Evolutionary conservation across 257 asterid species (phyloP).

Genomic region (Przewalskia tangutica): DNA sequence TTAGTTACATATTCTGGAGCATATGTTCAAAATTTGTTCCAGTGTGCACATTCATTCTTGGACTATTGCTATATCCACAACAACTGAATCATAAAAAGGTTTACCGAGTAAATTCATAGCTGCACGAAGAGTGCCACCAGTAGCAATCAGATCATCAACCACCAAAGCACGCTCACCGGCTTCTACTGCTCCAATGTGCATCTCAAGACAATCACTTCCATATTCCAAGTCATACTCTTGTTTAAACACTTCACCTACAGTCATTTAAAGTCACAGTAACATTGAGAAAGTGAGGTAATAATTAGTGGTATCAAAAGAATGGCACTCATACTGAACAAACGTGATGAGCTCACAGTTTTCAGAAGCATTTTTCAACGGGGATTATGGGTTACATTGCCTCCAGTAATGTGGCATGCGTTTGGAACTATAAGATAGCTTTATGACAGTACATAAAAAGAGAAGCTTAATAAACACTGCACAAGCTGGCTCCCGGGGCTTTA

Average conservation of each 20-base stretch:
- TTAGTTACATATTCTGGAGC: not conserved
- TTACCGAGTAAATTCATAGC: slow-evolving; percentile 73
- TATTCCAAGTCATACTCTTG: slow-evolving; percentile 82
- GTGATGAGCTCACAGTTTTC: not conserved
- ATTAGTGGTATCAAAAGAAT: not conserved
- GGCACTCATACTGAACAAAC: not conserved
- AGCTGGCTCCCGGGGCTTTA: not conserved
- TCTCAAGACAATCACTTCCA: slow-evolving; percentile 85
- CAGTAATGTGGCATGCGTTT: not conserved
- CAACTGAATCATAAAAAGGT: not conserved
- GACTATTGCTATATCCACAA: not conserved
- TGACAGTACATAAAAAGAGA: not conserved
- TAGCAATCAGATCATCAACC: slow-evolving; percentile 79
- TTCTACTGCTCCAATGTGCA: slow-evolving; percentile 72
- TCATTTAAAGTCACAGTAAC: not conserved
- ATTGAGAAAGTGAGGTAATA: not conserved
- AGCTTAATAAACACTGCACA: not conserved
- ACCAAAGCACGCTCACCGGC: slow-evolving; percentile 63
- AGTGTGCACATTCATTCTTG: not conserved
- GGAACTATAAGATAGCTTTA: not conserved
- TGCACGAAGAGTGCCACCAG: slow-evolving; percentile 89
- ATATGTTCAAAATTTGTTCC: not conserved
- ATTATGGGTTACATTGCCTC: not conserved
- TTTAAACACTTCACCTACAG: slow-evolving; percentile 55
- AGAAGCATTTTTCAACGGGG: not conserved